Evolutionary conservation across 306 rosid species (phyloP), one percentile per base, ranked within the genome.

Genomic region (Neltuma alba): DNA sequence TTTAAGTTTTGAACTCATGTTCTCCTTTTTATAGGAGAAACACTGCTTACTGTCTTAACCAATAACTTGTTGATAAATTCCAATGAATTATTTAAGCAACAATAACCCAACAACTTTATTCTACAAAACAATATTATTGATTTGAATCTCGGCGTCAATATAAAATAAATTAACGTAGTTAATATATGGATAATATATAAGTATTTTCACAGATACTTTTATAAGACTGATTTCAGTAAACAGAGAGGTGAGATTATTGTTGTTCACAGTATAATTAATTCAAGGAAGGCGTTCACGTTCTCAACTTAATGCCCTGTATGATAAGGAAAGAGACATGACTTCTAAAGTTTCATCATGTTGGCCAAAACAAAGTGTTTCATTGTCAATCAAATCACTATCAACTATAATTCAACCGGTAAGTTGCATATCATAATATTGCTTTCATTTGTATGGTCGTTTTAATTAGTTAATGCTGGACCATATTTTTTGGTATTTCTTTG

Each of bases 401-500:
- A 72, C 57, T 11, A 33, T 47, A 36, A n/a, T 44, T 78, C 41
- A 31, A 54, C 71, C 6, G 34, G 42, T 28, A 71, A n/a, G 38
- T 54, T 54, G 14, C 55, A 61, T 42, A 77, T 73, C 79, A 72
- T 40, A 18, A 47, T 15, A 31, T 20, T 27, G 14, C 27, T 64
- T 64, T 64, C 18, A 36, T 18, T 36, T 36, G 23, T 64, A 42
- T 12, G 23, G 67, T 61, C 67, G 4, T 8, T 14, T 61, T 14
- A n/a, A n/a, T n/a, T 1, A 61, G n/a, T 58, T 58, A 57, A 23
- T 23, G 63, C 25, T 57, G 31, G 33, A 10, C 30, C 63, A 23
- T 54, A 15, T 2, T 50, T 18, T 7, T 52, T n/a, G 18, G 4
- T 11, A 1, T 55, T 57, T 12, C 23, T 10, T 13, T 13, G 9